phyloP scores from a whole-genome alignment of 2,329 filamentous ascomycete species.

The Graphiopsis chlorocephala region DNA sequence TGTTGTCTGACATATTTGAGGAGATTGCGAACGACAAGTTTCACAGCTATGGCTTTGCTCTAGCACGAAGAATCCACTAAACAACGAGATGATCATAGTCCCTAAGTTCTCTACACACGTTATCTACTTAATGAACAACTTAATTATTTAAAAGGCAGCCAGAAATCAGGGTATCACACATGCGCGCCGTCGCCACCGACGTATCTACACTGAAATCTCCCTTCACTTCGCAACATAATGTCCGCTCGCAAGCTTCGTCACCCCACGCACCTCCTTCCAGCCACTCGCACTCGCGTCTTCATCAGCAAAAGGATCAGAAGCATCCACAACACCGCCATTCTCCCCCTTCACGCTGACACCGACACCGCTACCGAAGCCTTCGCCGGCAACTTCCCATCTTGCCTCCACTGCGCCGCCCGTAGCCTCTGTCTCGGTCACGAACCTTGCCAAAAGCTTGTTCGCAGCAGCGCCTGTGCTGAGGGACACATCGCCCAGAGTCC shows the following conservation, averaged over 20 bases:
- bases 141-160: not conserved
- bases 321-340: conserved; percentile 43
- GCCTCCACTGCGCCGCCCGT: conserved; percentile 77
- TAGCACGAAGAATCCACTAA: no score
- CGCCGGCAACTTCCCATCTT: conserved; percentile 67
- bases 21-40: not conserved
- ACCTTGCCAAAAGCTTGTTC: conserved; percentile 78
- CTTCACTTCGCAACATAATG: conserved; percentile 53
- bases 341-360: conserved; percentile 46
- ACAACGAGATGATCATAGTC: not conserved
- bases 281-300: conserved; percentile 42
- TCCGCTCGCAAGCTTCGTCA: conserved; percentile 69
- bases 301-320: conserved; percentile 70
- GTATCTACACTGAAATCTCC: not conserved
- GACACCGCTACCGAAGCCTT: conserved; percentile 61
- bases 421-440: conserved; percentile 69
- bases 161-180: conserved; percentile 1
- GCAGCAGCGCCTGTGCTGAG: conserved; percentile 56
- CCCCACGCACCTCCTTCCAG: conserved; percentile 67
- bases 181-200: not conserved
- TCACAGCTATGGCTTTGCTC: no score
- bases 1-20: not conserved
- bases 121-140: conserved; percentile 1
- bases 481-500: conserved; percentile 74
- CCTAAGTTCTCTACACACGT: not conserved